Percentiles rank a stretch among this genome's conserved stretches.
phyloP scores from a whole-genome alignment of 345 rosid species.

The Gossypium bickii region DNA sequence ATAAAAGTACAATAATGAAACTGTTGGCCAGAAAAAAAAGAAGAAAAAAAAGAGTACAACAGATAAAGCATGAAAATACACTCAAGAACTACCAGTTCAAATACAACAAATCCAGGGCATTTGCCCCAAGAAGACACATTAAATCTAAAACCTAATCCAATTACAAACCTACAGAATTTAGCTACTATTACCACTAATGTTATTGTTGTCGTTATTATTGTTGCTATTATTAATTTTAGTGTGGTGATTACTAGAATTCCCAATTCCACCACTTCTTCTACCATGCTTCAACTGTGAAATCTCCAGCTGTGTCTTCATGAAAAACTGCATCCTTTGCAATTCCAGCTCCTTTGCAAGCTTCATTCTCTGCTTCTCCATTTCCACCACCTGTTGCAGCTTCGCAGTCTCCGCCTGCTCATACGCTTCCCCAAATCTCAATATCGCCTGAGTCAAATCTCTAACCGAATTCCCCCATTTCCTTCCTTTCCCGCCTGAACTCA shows the following conservation, averaged over 20 bases:
- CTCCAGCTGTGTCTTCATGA: slow-evolving; percentile 75
- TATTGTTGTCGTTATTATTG: slow-evolving; percentile 32
- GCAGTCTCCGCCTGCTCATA: slow-evolving; percentile 83
- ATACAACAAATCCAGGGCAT: slow-evolving; percentile 21
- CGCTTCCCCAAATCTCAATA: slow-evolving; percentile 70
- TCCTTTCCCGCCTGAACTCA: not conserved
- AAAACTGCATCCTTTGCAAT: slow-evolving; percentile 86
- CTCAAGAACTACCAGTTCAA: slow-evolving; percentile 14
- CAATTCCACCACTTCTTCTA: slow-evolving; percentile 30
- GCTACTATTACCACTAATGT: slow-evolving; percentile 45
- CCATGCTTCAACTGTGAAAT: slow-evolving; percentile 57
- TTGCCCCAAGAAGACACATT: slow-evolving; percentile 15
- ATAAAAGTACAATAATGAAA: not conserved
- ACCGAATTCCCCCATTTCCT: slow-evolving; percentile 10
- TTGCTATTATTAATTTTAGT: slow-evolving; percentile 28
- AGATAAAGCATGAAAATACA: slow-evolving; percentile 8
- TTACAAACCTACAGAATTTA: slow-evolving; percentile 22
- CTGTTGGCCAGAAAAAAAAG: not conserved
- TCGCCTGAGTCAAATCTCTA: slow-evolving; percentile 30
- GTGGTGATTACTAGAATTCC: slow-evolving; percentile 39
- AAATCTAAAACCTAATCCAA: slow-evolving; percentile 18
- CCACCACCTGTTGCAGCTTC: slow-evolving; percentile 76
- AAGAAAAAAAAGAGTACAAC: not conserved
- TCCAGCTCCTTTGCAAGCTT: slow-evolving; percentile 80
- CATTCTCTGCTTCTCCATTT: slow-evolving; percentile 97